Evolutionary conservation across 345 rosid genomes (phyloP), one percentile per base, ranked within the genome.

Genomic region (Rubroshorea leprosula): DNA sequence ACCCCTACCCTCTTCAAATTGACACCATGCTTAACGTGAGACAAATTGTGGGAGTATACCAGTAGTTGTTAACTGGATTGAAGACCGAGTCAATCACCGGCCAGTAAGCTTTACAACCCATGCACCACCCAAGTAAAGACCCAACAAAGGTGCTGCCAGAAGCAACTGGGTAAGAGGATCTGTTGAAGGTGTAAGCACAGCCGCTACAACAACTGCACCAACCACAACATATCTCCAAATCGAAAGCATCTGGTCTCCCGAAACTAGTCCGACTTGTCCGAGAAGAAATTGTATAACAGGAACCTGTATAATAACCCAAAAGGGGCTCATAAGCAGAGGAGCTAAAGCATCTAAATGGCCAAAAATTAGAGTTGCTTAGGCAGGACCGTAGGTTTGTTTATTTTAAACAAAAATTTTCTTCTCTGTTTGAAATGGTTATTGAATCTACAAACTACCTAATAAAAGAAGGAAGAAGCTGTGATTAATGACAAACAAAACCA

Each of bases 151-250:
- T 3, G 71, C 78, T 13, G 99, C 99, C 47, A 89, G 72, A 70
- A 93, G 96, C 76, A 89, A 20, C 72, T 89, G 99, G 55, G 99
- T 93, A 16, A 93, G 89, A 72, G 99, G 99, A 69, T 93, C 97
- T 3, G 97, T 89, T 11, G 99, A 92, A 47, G 99, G 99, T 8
- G 99, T 93, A 41, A 93, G 77, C 10, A 93, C 80, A 31, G 99
- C 99, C 18, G 99, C 97, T 8, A 82, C 99, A 47, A 93, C 70
- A 16, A 93, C 96, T 0, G 97, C 91, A 24, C 99, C 99, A 4
- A 89, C 97, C 27, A 92, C 91, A 29, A 93, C 97, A 29, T 93
- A 89, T 76, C 95, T 80, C 99, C 99, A 93, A 21, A 93, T 78
- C 5, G 99, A 93, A 31, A 92, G 82, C 98, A 92, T 92, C 64